These are phyloP conservation scores for Kurtzmaniella quercitrusa DNA, from an alignment of 1,139 yeast species.

Conservation along the genomic window DNA sequence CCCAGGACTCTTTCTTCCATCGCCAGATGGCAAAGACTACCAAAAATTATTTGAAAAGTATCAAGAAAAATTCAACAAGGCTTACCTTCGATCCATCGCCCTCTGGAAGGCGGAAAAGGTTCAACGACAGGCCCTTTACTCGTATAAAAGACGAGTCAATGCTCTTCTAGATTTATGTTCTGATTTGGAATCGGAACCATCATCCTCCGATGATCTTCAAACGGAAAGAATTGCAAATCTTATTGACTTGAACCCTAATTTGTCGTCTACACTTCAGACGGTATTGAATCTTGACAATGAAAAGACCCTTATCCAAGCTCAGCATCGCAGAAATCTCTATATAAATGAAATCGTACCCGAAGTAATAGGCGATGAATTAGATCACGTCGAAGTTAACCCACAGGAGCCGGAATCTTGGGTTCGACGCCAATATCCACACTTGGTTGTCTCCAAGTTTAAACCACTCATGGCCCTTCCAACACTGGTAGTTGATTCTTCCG, in stretches of 20 bases:
- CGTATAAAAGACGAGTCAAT: slow-evolving; percentile 36
- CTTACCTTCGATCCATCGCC: slow-evolving; percentile 19
- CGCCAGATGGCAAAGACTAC: slow-evolving; percentile 14
- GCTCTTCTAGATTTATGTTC: slow-evolving; percentile 30
- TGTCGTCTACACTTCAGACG: slow-evolving; percentile 14
- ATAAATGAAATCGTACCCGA: slow-evolving; percentile 35
- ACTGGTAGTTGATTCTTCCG: not conserved
- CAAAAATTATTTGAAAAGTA: slow-evolving; percentile 23
- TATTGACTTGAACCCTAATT: slow-evolving; percentile 19
- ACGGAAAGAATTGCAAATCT: slow-evolving; percentile 21
- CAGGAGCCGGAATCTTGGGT: slow-evolving; percentile 39
- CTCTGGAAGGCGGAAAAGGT: slow-evolving; percentile 30
- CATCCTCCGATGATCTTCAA: slow-evolving; percentile 10
- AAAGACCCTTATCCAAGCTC: slow-evolving; percentile 6
- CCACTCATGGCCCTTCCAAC: slow-evolving; percentile 15
- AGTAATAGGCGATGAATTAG: slow-evolving; percentile 35
- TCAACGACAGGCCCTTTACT: slow-evolving; percentile 32
- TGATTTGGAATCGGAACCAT: slow-evolving; percentile 6
- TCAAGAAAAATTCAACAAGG: slow-evolving; percentile 23
- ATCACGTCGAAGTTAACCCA: slow-evolving; percentile 34
- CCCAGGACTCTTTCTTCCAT: not conserved
- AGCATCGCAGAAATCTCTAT: slow-evolving; percentile 14
- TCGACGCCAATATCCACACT: slow-evolving; percentile 32
- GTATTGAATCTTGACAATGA: slow-evolving; percentile 5
- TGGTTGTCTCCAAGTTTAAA: slow-evolving; percentile 32